These are phyloP conservation scores for Trichoderma arundinaceum DNA, from an alignment of 2,329 filamentous ascomycete genomes.

Conservation along the genomic window DNA sequence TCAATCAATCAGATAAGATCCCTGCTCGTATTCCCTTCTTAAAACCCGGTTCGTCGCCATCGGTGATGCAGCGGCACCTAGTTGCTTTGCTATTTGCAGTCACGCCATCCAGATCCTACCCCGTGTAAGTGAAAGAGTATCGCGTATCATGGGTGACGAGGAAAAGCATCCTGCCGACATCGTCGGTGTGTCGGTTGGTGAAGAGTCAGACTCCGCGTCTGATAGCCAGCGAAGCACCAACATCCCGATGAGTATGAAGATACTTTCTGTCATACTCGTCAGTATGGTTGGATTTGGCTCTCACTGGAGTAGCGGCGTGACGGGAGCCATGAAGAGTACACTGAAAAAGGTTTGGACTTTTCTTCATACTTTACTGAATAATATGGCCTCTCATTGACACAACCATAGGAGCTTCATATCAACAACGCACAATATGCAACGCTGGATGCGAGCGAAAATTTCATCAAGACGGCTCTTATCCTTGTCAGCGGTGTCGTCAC, in stretches of 20 bases:
- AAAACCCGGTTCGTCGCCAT: neutral
- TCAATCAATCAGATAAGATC: constrained; percentile 30
- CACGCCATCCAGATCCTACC: neutral
- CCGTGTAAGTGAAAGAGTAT: neutral
- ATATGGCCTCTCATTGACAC: neutral
- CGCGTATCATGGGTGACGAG: constrained; percentile 15
- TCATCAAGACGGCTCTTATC: constrained; percentile 64
- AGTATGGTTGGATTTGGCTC: constrained; percentile 63
- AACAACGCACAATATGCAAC: constrained; percentile 65
- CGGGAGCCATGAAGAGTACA: constrained; percentile 65
- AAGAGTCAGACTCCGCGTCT: constrained; percentile 10
- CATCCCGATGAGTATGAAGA: constrained; percentile 23
- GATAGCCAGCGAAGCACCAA: constrained; percentile 9
- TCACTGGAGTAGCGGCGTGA: constrained; percentile 65
- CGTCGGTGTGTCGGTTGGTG: constrained; percentile 8
- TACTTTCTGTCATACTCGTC: constrained; percentile 23
- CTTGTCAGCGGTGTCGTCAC: constrained; percentile 61
- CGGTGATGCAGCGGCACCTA: neutral
- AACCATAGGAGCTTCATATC: constrained; percentile 56
- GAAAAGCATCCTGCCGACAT: constrained; percentile 14
- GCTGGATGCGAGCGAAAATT: constrained; percentile 65
- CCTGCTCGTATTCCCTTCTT: neutral
- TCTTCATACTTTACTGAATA: neutral
- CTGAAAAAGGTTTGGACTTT: constrained; percentile 55
- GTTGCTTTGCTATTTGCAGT: neutral